These are phyloP conservation scores for Russula virescens DNA, from an alignment of 768 basidiomycete species.

Conservation along the genomic window DNA sequence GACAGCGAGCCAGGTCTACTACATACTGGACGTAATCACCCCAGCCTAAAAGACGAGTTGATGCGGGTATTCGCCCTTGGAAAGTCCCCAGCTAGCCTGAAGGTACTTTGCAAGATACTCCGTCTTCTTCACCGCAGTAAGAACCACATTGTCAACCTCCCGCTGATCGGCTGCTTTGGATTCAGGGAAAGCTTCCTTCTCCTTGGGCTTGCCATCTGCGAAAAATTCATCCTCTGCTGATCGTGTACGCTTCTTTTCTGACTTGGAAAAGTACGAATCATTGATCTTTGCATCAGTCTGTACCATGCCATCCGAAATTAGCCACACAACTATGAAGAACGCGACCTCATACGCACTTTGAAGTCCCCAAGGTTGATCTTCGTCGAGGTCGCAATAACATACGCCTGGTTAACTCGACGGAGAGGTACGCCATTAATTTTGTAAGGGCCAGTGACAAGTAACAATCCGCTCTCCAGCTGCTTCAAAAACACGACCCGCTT, in stretches of 20 bases:
- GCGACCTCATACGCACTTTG: constrained; percentile 49
- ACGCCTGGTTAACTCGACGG: constrained; percentile 96
- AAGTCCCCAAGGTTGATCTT: constrained; percentile 75
- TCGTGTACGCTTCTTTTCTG: constrained; percentile 55
- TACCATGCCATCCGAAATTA: background rate
- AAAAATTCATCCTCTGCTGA: constrained; percentile 98
- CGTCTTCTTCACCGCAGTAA: constrained; percentile 84
- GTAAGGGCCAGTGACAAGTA: constrained; percentile 96
- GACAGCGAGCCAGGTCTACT: constrained; percentile 19
- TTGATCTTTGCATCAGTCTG: constrained; percentile 87
- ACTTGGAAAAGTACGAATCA: constrained; percentile 91
- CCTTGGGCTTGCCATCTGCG: constrained; percentile 85
- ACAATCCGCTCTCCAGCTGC: constrained; percentile 85
- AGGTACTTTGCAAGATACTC: constrained; percentile 91
- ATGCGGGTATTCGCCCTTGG: constrained; percentile 97
- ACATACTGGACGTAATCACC: constrained; percentile 19
- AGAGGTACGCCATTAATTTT: constrained; percentile 98
- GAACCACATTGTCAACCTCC: constrained; percentile 69
- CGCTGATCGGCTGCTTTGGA: constrained; percentile 91
- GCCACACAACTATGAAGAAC: constrained; percentile 6
- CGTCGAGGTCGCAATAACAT: constrained; percentile 97
- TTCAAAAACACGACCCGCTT: constrained; percentile 99
- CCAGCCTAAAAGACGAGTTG: constrained; percentile 72
- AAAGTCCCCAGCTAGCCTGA: constrained; percentile 86
- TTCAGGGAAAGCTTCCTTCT: constrained; percentile 80